Percentiles rank a stretch among this genome's conserved stretches.
These are phyloP conservation scores for Angophora floribunda DNA, from an alignment of 345 rosid species.

Conservation along the genomic window DNA sequence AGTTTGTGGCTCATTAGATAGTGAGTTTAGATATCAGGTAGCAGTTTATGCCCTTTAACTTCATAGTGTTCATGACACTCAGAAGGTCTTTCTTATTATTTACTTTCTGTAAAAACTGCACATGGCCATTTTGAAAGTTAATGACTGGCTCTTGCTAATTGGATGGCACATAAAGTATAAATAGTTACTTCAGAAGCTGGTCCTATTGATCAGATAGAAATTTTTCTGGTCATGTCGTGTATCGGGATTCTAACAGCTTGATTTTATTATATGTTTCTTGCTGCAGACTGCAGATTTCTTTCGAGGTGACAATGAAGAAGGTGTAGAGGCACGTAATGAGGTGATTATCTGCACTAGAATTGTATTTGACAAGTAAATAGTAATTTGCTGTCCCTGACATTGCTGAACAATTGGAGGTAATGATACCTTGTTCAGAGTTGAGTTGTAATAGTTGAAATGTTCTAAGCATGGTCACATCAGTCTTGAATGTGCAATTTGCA, in stretches of 20 bases:
- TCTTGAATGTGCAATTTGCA: neutral
- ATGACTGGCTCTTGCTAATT: neutral
- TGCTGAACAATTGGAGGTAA: neutral
- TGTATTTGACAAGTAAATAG: neutral
- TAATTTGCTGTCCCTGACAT: neutral
- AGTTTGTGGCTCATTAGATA: neutral
- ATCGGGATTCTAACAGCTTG: neutral
- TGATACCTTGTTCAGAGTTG: neutral
- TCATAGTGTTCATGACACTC: neutral
- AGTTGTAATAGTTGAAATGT: neutral
- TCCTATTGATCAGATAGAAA: neutral
- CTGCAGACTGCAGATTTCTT: slow-evolving; percentile 96
- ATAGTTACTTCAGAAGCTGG: neutral
- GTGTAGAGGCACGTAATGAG: slow-evolving; percentile 98
- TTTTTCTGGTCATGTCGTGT: neutral
- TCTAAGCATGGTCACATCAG: neutral
- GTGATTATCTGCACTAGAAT: slow-evolving; percentile 16
- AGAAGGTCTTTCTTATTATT: neutral
- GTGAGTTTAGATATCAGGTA: neutral
- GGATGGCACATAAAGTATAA: neutral
- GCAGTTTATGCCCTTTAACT: neutral
- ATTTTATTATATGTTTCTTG: slow-evolving; percentile 1
- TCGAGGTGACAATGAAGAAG: slow-evolving; percentile 95
- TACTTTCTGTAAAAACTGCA: neutral
- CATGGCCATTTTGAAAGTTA: neutral